These are phyloP conservation scores for Schizophyllum commune DNA, from an alignment of 1,284 basidiomycete species.

Conservation along the genomic window DNA sequence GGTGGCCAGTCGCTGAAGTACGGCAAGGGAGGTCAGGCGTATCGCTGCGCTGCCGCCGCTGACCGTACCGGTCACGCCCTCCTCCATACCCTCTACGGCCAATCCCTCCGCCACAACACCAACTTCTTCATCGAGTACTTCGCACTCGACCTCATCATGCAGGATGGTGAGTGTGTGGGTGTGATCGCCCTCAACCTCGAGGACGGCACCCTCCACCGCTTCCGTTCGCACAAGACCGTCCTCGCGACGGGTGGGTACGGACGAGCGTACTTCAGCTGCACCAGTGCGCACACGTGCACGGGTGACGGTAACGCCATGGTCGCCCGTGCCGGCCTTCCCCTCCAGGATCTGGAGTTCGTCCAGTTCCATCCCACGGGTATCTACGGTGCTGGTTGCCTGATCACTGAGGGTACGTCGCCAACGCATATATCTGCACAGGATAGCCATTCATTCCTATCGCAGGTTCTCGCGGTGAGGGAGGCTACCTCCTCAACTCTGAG, in stretches of 20 bases:
- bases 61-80: slow-evolving; percentile 99
- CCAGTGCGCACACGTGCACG: slow-evolving; percentile 97
- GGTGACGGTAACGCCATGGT: slow-evolving; percentile 99
- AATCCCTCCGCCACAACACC: slow-evolving; percentile 98
- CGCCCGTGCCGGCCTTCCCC: slow-evolving; percentile 89
- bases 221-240: slow-evolving; percentile 98
- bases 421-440: neutral
- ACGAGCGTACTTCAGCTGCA: slow-evolving; percentile 98
- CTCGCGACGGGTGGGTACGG: slow-evolving; percentile 98
- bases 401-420: slow-evolving; percentile 77
- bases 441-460: neutral
- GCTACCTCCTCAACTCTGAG: slow-evolving; percentile 97
- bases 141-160: slow-evolving; percentile 97
- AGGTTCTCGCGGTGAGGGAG: slow-evolving; percentile 99
- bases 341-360: slow-evolving; percentile 98
- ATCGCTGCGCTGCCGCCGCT: slow-evolving; percentile 97
- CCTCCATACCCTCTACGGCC: slow-evolving; percentile 97
- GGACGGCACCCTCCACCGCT: slow-evolving; percentile 97
- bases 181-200: slow-evolving; percentile 99
- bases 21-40: slow-evolving; percentile 98
- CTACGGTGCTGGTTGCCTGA: slow-evolving; percentile 98
- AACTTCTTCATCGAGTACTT: slow-evolving; percentile 99
- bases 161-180: slow-evolving; percentile 98
- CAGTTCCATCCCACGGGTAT: slow-evolving; percentile 99
- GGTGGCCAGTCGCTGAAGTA: slow-evolving; percentile 97